These are phyloP conservation scores for Suillus subaureus DNA, from an alignment of 768 basidiomycete genomes.

Conservation along the genomic window DNA sequence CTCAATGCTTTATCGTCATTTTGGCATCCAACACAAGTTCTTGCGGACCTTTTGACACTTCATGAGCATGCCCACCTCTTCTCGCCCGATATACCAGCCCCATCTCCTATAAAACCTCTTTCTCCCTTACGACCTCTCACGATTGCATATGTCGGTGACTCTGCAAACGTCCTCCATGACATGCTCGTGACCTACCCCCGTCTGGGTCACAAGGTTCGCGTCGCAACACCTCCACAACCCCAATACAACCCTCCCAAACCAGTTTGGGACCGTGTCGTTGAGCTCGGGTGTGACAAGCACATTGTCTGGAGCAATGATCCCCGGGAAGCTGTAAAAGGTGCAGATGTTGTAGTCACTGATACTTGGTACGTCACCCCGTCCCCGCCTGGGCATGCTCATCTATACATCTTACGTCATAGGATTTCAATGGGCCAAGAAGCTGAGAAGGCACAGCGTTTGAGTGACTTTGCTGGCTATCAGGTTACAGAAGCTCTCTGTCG, in stretches of 20 bases:
- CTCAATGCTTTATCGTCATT: conserved; percentile 94
- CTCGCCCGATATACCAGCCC: conserved; percentile 25
- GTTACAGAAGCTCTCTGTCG: conserved; percentile 87
- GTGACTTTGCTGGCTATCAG: conserved; percentile 91
- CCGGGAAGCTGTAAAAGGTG: conserved; percentile 82
- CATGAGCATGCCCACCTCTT: conserved; percentile 73
- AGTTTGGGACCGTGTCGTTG: conserved; percentile 83
- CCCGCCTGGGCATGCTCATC: background rate
- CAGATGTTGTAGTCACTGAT: conserved; percentile 96
- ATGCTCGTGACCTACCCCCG: conserved; percentile 96
- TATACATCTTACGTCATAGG: conserved; percentile 44
- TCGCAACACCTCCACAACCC: conserved; percentile 73
- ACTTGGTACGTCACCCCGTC: conserved; percentile 67
- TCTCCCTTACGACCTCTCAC: conserved; percentile 76
- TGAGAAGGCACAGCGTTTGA: conserved; percentile 82
- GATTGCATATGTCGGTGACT: conserved; percentile 92
- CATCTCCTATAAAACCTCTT: conserved; percentile 34
- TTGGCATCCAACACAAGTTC: conserved; percentile 96
- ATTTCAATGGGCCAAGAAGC: conserved; percentile 99
- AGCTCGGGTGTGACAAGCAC: conserved; percentile 69
- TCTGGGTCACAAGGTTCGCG: conserved; percentile 81
- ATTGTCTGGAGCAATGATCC: conserved; percentile 82
- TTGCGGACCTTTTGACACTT: conserved; percentile 91
- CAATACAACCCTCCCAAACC: conserved; percentile 65
- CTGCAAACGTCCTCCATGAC: conserved; percentile 94